phyloP scores from a whole-genome alignment of 441 rosid genomes.

The Adansonia gregorii region DNA sequence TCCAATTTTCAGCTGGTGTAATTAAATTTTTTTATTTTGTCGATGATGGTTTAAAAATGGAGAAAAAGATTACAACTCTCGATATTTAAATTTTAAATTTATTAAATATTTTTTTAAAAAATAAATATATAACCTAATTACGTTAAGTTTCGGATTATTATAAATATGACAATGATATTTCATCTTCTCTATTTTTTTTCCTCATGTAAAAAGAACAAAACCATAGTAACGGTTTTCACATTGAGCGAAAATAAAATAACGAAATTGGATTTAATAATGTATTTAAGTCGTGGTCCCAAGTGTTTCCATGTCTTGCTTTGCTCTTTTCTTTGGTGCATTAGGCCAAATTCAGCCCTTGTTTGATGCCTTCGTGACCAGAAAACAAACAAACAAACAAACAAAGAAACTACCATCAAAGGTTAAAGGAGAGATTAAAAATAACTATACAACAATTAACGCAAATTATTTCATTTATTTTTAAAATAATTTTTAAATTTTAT shows the following conservation, averaged over 20 bases:
- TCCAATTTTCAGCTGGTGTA: too few species aligned
- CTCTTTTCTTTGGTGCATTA: not conserved
- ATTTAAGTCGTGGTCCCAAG: conserved; percentile 25
- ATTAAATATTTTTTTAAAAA: too few species aligned
- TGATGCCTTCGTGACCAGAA: not conserved
- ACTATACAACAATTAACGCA: not conserved
- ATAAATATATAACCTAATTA: too few species aligned
- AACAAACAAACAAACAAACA: not conserved
- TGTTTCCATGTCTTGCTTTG: not conserved
- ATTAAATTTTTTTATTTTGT: too few species aligned
- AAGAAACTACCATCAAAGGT: not conserved
- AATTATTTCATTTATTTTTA: too few species aligned
- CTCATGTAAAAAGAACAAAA: not conserved
- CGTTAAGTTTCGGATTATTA: too few species aligned
- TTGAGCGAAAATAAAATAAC: not conserved
- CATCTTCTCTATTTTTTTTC: not conserved
- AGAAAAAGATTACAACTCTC: too few species aligned
- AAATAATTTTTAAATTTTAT: too few species aligned
- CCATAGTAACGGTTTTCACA: not conserved
- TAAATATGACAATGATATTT: not conserved
- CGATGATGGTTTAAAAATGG: too few species aligned
- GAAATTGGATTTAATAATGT: not conserved
- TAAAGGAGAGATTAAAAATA: not conserved
- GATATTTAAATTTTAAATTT: too few species aligned
- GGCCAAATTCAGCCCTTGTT: not conserved